Evolutionary conservation across 768 basidiomycete genomes (phyloP).

Genomic region (Plicaturopsis crispa): DNA sequence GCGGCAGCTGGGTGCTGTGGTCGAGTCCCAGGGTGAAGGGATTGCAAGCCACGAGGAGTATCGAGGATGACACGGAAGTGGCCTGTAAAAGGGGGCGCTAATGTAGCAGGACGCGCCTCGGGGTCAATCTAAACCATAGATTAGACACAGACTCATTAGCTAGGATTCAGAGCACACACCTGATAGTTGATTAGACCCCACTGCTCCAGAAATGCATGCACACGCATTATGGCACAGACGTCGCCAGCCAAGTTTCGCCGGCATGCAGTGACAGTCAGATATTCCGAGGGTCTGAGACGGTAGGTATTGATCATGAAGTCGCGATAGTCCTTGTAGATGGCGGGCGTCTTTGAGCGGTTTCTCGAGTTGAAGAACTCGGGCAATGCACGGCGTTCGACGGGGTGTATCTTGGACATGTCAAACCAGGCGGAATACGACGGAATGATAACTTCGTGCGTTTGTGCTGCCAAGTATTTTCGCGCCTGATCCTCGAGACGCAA

Average conservation of each 20-base stretch:
- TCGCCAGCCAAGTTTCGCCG: constrained; percentile 94
- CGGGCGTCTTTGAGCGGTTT: constrained; percentile 91
- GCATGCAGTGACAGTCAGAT: constrained; percentile 96
- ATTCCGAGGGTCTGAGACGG: constrained; percentile 87
- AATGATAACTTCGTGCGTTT: constrained; percentile 95
- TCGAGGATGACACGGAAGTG: constrained; percentile 98
- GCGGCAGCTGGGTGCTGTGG: constrained; percentile 37
- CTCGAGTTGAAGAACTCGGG: constrained; percentile 98
- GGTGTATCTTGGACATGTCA: constrained; percentile 88
- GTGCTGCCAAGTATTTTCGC: constrained; percentile 90
- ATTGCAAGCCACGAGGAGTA: constrained; percentile 92
- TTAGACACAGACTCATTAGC: constrained; percentile 1
- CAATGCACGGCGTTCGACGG: constrained; percentile 84
- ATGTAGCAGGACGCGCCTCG: constrained; percentile 86
- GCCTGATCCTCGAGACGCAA: constrained; percentile 79
- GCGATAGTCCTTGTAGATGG: constrained; percentile 98
- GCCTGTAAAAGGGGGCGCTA: constrained; percentile 96
- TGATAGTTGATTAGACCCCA: constrained; percentile 99
- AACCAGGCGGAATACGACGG: constrained; percentile 99
- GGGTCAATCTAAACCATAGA: constrained; percentile 75
- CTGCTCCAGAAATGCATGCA: constrained; percentile 97
- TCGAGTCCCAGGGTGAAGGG: constrained; percentile 78
- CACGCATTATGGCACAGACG: constrained; percentile 97
- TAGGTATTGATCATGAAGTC: constrained; percentile 99
- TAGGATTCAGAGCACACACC: constrained; percentile 34